phyloP scores from a whole-genome alignment of 1,284 basidiomycete genomes.

The Lignosus rhinocerotis region DNA sequence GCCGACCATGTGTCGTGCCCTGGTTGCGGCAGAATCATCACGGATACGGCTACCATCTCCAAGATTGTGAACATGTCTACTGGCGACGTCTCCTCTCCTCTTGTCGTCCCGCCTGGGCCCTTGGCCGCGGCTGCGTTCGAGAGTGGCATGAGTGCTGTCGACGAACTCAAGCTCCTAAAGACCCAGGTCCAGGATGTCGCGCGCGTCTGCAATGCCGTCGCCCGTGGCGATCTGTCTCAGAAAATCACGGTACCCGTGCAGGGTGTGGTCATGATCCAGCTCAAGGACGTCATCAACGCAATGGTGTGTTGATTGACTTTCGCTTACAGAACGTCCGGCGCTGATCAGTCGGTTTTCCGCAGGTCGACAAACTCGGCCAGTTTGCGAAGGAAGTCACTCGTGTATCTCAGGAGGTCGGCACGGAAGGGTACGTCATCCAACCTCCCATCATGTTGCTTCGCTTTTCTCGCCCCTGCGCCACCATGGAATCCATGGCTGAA shows the following conservation, averaged over 20 bases:
- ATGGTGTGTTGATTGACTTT: slow-evolving; percentile 61
- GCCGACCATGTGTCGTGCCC: slow-evolving; percentile 46
- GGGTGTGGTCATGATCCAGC: slow-evolving; percentile 95
- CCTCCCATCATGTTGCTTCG: background rate
- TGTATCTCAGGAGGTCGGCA: slow-evolving; percentile 90
- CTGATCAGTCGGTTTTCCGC: slow-evolving; percentile 11
- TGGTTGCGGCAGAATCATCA: slow-evolving; percentile 47
- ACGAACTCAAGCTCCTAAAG: slow-evolving; percentile 82
- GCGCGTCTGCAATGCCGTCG: slow-evolving; percentile 95
- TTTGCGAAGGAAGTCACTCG: slow-evolving; percentile 86
- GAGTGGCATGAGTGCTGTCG: slow-evolving; percentile 66
- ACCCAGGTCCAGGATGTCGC: slow-evolving; percentile 91
- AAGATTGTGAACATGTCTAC: slow-evolving; percentile 34
- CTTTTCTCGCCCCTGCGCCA: background rate
- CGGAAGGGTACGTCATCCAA: slow-evolving; percentile 66
- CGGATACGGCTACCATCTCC: slow-evolving; percentile 38
- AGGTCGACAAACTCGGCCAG: slow-evolving; percentile 78
- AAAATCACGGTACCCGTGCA: slow-evolving; percentile 97
- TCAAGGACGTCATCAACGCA: slow-evolving; percentile 97
- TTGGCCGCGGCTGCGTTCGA: slow-evolving; percentile 62
- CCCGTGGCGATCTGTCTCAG: slow-evolving; percentile 90
- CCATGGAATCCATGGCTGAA: background rate
- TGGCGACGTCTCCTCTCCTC: slow-evolving; percentile 41
- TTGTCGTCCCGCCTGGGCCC: slow-evolving; percentile 56
- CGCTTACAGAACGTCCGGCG: slow-evolving; percentile 9